phyloP scores from a whole-genome alignment of 106 monocot genomes.

The Ottelia alismoides region DNA sequence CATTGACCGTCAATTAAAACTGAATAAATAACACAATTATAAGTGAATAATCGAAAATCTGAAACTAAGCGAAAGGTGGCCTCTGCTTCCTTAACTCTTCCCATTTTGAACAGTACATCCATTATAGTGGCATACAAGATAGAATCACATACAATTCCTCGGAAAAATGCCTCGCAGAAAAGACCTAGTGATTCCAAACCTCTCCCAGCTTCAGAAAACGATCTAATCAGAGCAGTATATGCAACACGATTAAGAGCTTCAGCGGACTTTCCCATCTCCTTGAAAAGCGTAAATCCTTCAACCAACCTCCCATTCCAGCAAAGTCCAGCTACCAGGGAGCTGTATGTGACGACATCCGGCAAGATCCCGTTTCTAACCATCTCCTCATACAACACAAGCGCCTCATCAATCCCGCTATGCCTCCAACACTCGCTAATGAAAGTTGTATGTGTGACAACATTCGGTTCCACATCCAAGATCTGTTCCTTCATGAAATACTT shows the following conservation, averaged over 20 bases:
- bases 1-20: conserved; percentile 67
- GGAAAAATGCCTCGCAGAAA: conserved; percentile 53
- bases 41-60: conserved; percentile 13
- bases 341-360: conserved; percentile 81
- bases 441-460: conserved; percentile 70
- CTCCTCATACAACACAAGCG: conserved; percentile 57
- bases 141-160: conserved; percentile 64
- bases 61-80: conserved; percentile 30
- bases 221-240: conserved; percentile 51
- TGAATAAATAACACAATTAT: conserved; percentile 44
- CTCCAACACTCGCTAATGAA: conserved; percentile 43
- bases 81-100: conserved; percentile 50
- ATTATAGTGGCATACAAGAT: conserved; percentile 43
- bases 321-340: conserved; percentile 47
- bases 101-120: conserved; percentile 48
- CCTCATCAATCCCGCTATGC: conserved; percentile 31
- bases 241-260: conserved; percentile 62
- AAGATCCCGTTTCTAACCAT: conserved; percentile 68
- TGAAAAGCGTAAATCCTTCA: conserved; percentile 61
- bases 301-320: conserved; percentile 36
- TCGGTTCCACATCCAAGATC: conserved; percentile 20
- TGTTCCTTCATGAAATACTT: conserved; percentile 29
- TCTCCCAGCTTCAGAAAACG: conserved; percentile 37
- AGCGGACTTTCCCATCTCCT: conserved; percentile 80
- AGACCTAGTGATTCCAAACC: conserved; percentile 20